Evolutionary conservation across 2,329 filamentous ascomycete genomes (phyloP), one percentile per base, ranked within the genome.

Genomic region (Fusarium sp.): DNA sequence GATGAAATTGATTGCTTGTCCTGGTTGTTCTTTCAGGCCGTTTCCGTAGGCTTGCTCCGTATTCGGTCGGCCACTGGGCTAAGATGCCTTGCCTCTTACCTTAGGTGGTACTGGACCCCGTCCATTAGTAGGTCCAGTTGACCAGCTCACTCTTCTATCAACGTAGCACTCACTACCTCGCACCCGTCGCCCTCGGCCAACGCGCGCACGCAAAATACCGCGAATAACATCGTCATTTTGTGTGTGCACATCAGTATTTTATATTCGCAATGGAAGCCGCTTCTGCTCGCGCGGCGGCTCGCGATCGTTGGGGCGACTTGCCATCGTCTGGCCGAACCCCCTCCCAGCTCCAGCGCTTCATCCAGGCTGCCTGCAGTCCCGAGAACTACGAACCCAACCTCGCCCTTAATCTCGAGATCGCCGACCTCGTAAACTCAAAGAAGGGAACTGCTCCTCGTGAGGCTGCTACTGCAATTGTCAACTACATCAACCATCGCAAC

Each of bases 301-400:
- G 95, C 85, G 95, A 98, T 87, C 95, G 95, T 83, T 98, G 96
- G 89, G 91, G 91, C 84, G 92, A 92, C 81, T 51, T 92, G 44
- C 57, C 93, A 84, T 91, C 91, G 81, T 68, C 71, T 45, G 91
- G 93, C 81, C 91, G 93, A 71, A 90, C 92, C 62, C 90, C 93
- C 73, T 95, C 95, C 65, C 94, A 95, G 81, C 90, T 99, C 69
- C 95, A 97, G 85, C 93, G 96, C 83, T 98, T 95, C 83, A 97
- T 99, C 83, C 91, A 96, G 82, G 95, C 95, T 85, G 95, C 96
- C 74, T 98, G 96, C 86, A 97, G 96, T 79, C 94, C 96, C 57
- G 93, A 97, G 82, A 98, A 98, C 85, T 98, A 95, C 86, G 96
- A 99, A 86, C 95, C 96, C 71, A 98, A 99, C 81, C 92, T 99